Conservation (phyloP, 495 filamentous ascomycete genomes). For the Aspergillus wentii region DNA sequence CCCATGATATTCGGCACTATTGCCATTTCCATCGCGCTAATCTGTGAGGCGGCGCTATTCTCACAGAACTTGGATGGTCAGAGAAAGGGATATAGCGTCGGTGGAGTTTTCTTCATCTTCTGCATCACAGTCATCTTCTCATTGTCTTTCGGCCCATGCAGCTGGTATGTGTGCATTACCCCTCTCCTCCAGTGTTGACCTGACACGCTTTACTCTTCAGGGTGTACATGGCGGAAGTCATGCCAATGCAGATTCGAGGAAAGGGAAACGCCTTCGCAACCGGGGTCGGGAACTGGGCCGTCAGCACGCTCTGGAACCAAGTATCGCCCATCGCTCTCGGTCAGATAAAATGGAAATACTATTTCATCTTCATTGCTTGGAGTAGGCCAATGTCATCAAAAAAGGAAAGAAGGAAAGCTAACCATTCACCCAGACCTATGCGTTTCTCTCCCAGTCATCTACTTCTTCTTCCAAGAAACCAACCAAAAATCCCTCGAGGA, state of each 20-base stretch:
- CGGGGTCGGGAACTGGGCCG: constrained; percentile 45
- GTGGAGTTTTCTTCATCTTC: constrained; percentile 46
- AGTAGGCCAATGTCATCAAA: constrained; percentile 21
- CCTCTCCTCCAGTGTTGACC: neutral
- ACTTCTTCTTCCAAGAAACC: constrained; percentile 52
- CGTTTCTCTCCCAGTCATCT: constrained; percentile 35
- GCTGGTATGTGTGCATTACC: constrained; percentile 25
- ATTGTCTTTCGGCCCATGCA: constrained; percentile 40
- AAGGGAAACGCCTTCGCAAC: constrained; percentile 45
- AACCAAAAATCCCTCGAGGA: constrained; percentile 52
- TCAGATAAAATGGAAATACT: constrained; percentile 40
- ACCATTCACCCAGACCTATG: constrained; percentile 23
- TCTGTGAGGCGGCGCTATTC: constrained; percentile 39
- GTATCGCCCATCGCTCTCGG: constrained; percentile 44
- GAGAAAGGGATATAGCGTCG: constrained; percentile 31
- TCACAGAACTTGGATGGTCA: constrained; percentile 32
- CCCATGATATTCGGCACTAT: constrained; percentile 36
- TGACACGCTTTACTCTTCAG: constrained; percentile 4
- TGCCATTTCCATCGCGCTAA: constrained; percentile 34
- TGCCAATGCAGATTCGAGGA: constrained; percentile 47
- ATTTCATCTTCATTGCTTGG: constrained; percentile 40
- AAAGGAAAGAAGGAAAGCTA: neutral
- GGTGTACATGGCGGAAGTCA: constrained; percentile 47
- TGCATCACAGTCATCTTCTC: constrained; percentile 44
- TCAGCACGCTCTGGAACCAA: constrained; percentile 46